Conservation (phyloP, 2,329 filamentous ascomycete species). For the Neophaeococcomyces aloes region DNA sequence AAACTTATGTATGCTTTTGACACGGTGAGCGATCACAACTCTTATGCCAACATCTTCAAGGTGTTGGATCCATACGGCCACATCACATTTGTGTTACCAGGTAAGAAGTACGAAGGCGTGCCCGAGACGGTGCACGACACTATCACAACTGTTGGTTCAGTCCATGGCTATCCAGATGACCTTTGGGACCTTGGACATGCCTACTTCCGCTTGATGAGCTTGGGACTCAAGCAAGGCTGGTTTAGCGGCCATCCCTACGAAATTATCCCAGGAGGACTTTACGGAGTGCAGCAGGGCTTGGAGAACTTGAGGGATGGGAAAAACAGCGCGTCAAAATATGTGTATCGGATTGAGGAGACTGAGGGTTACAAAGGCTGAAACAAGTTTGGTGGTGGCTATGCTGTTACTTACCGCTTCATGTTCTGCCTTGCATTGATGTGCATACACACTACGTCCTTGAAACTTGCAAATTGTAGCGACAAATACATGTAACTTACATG, state of each 20-base stretch:
- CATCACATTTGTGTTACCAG: conserved; percentile 14
- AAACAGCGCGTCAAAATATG: conserved; percentile 38
- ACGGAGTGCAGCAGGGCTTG: conserved; percentile 44
- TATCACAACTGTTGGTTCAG: conserved; percentile 15
- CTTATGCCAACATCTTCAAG: conserved; percentile 35
- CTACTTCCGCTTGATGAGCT: conserved; percentile 35
- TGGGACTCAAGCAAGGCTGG: conserved; percentile 40
- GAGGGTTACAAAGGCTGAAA: conserved; percentile 20
- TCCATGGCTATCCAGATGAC: conserved; percentile 25
- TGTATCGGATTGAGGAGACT: too few relatives aligned
- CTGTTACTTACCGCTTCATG: too few relatives aligned
- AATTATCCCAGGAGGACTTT: conserved; percentile 43
- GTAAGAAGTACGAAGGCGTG: conserved; percentile 11
- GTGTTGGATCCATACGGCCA: conserved; percentile 28
- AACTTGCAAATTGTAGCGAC: too few relatives aligned
- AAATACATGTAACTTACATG: too few relatives aligned
- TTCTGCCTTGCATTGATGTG: too few relatives aligned
- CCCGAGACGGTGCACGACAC: conserved; percentile 14
- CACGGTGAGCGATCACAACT: conserved; percentile 46
- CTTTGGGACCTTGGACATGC: conserved; percentile 35
- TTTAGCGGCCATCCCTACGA: conserved; percentile 42
- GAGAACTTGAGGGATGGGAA: conserved; percentile 48
- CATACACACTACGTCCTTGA: too few relatives aligned
- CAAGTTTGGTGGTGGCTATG: too few relatives aligned
- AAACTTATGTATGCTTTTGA: conserved; percentile 47